Conservation (phyloP, 2,329 filamentous ascomycete genomes). For the Massarina eburnea region DNA sequence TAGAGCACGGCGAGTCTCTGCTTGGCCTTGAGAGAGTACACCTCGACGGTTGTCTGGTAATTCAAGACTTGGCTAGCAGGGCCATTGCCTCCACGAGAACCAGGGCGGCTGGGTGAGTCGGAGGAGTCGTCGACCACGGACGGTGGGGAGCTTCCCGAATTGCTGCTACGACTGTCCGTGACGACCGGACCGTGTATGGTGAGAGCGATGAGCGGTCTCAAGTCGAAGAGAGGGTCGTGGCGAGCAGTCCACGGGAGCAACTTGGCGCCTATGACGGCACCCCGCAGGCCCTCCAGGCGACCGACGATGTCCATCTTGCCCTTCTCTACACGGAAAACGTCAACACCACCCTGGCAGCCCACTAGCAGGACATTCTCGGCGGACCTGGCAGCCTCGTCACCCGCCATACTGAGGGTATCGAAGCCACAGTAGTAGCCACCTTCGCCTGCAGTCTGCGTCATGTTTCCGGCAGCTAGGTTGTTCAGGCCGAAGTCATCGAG, state of each 20-base stretch:
- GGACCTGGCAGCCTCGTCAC: conserved; percentile 46
- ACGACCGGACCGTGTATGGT: conserved; percentile 76
- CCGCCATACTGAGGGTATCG: conserved; percentile 63
- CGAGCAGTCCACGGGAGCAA: conserved; percentile 70
- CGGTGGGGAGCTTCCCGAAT: conserved; percentile 37
- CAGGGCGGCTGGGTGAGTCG: conserved; percentile 40
- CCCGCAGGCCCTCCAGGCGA: conserved; percentile 73
- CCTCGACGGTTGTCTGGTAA: conserved; percentile 85
- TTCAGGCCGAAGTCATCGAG: conserved; percentile 67
- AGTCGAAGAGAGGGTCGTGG: conserved; percentile 54
- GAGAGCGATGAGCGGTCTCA: conserved; percentile 75
- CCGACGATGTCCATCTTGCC: conserved; percentile 70
- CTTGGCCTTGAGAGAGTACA: conserved; percentile 82
- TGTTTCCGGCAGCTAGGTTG: conserved; percentile 49
- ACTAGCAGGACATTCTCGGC: conserved; percentile 70
- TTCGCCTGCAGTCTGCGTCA: conserved; percentile 59
- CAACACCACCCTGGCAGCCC: conserved; percentile 78
- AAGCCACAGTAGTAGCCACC: conserved; percentile 80
- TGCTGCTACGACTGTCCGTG: conserved; percentile 46
- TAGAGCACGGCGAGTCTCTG: conserved; percentile 73
- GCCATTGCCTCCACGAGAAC: conserved; percentile 30
- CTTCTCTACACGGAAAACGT: conserved; percentile 73
- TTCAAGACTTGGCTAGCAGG: conserved; percentile 51
- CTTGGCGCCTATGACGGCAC: conserved; percentile 79
- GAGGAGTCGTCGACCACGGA: conserved; percentile 41